These are phyloP conservation scores for Radiomyces spectabilis DNA, from an alignment of 192 early-diverging fungal genomes.

Conservation along the genomic window DNA sequence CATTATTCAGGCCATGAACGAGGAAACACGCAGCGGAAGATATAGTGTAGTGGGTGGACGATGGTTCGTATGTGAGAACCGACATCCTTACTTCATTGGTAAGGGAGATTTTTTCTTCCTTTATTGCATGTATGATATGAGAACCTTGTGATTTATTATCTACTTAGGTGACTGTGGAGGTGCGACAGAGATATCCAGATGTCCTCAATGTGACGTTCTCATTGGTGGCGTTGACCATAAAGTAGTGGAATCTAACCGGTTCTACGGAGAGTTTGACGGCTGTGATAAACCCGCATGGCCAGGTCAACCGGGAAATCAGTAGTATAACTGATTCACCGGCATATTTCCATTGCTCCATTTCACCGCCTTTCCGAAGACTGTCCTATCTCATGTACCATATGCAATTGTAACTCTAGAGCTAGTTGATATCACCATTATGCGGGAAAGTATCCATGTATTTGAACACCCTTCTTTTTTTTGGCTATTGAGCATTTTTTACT, in stretches of 20 bases:
- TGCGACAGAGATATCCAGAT: slow-evolving; percentile 22
- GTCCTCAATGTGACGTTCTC: slow-evolving; percentile 16
- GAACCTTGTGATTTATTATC: background rate
- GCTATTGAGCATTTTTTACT: too few relatives aligned
- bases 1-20: slow-evolving; percentile 30
- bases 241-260: slow-evolving; percentile 20
- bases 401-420: too few relatives aligned
- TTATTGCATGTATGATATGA: background rate
- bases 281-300: slow-evolving; percentile 25
- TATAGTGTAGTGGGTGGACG: slow-evolving; percentile 25
- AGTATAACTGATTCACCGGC: too few relatives aligned
- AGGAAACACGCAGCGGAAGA: slow-evolving; percentile 3
- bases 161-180: slow-evolving; percentile 27
- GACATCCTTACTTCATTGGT: slow-evolving; percentile 35
- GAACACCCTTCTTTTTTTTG: too few relatives aligned
- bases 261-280: slow-evolving; percentile 36
- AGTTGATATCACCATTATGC: too few relatives aligned
- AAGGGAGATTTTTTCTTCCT: background rate
- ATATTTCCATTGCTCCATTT: too few relatives aligned
- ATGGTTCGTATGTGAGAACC: slow-evolving; percentile 33
- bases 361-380: too few relatives aligned
- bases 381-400: too few relatives aligned
- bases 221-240: slow-evolving; percentile 28
- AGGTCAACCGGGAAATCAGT: too few relatives aligned
- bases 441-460: too few relatives aligned